Conservation (phyloP, 2,329 filamentous ascomycete species). For the Xylaria sp. region DNA sequence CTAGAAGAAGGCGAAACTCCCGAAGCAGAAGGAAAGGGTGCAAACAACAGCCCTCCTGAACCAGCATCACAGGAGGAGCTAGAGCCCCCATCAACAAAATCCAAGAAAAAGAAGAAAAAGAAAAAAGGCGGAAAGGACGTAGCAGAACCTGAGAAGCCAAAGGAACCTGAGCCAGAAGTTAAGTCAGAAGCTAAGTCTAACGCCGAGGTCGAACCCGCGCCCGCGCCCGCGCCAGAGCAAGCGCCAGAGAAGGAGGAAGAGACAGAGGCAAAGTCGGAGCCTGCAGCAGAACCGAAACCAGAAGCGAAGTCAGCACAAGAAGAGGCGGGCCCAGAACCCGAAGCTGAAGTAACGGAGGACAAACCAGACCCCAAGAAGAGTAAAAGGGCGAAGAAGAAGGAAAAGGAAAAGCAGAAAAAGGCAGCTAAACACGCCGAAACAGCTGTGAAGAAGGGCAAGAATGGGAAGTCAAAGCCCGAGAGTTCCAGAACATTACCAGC, state of each 20-base stretch:
- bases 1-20: conserved; percentile 23
- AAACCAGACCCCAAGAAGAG: conserved; percentile 13
- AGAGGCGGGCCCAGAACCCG: not conserved
- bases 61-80: conserved; percentile 5
- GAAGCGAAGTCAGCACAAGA: not conserved
- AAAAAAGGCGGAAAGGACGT: conserved; percentile 10
- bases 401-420: conserved; percentile 26
- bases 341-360: conserved; percentile 13
- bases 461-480: conserved; percentile 12
- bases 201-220: not conserved
- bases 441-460: conserved; percentile 23
- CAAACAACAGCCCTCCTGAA: conserved; percentile 27
- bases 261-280: not conserved
- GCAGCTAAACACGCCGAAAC: conserved; percentile 23
- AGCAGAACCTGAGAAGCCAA: conserved; percentile 15
- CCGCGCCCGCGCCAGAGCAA: not conserved
- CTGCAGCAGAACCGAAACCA: not conserved
- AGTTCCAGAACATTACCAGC: conserved; percentile 7
- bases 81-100: conserved; percentile 7
- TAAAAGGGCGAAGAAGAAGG: conserved; percentile 15
- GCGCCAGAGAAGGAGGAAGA: not conserved
- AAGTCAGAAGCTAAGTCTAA: not conserved
- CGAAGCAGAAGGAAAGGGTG: conserved; percentile 24
- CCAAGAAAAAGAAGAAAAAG: conserved; percentile 29
- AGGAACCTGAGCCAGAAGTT: conserved; percentile 5